Conservation (phyloP, 1,139 yeast species). For the Sugiyamaella pinicola region DNA sequence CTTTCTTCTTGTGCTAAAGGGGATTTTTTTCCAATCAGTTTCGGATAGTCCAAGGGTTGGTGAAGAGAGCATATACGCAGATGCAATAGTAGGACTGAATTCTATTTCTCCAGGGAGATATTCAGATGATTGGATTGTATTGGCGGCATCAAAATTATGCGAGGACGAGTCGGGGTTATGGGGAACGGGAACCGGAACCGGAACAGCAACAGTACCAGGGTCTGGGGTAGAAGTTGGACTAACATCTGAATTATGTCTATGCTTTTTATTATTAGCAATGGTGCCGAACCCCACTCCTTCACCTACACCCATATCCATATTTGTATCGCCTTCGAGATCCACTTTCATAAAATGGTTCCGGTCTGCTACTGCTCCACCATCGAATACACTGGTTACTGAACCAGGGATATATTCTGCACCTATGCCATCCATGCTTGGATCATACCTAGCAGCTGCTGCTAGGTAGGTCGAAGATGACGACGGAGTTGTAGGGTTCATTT, state of each 20-base stretch:
- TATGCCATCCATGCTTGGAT: constrained; percentile 19
- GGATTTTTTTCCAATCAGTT: constrained; percentile 36
- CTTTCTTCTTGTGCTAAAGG: constrained; percentile 35
- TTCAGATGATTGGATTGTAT: constrained; percentile 17
- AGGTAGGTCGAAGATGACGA: constrained; percentile 7
- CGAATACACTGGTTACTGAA: constrained; percentile 8
- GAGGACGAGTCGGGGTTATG: background rate
- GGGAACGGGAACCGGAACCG: background rate
- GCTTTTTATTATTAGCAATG: background rate
- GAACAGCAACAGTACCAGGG: background rate
- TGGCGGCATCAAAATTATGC: background rate
- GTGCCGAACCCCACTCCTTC: background rate
- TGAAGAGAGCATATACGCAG: constrained; percentile 24
- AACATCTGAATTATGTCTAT: background rate
- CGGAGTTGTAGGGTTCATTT: background rate
- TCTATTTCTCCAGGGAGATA: constrained; percentile 24
- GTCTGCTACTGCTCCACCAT: constrained; percentile 1
- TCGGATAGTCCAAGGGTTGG: constrained; percentile 34
- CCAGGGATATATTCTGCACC: constrained; percentile 26
- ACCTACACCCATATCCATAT: background rate
- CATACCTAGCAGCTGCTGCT: constrained; percentile 9
- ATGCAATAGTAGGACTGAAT: constrained; percentile 15
- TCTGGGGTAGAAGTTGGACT: background rate
- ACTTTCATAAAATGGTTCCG: background rate
- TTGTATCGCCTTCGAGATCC: constrained; percentile 2